Evolutionary conservation across 1,284 basidiomycete species (phyloP).

Genomic region (Puccinia hordei): DNA sequence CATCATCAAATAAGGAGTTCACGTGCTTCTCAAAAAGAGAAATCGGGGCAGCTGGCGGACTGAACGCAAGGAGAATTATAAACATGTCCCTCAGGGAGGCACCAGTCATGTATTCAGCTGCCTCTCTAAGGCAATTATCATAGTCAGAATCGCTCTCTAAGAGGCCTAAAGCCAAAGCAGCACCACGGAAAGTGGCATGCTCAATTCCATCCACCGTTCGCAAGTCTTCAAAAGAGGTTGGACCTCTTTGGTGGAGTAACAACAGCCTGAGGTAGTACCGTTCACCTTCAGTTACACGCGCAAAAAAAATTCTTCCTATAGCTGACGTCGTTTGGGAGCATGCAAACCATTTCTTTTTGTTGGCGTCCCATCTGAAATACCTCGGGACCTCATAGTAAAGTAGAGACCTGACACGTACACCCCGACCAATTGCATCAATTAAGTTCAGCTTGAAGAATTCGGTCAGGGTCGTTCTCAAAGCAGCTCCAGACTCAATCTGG

Average conservation of each 20-base stretch:
- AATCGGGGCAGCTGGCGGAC: conserved; percentile 58
- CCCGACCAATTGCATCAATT: background rate
- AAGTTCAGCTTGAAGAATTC: background rate
- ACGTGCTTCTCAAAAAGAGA: conserved; percentile 61
- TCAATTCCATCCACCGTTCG: conserved; percentile 56
- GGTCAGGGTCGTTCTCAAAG: background rate
- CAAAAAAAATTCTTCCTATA: conserved; percentile 61
- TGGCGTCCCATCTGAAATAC: background rate
- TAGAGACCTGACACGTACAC: background rate
- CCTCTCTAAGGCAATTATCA: too few species aligned
- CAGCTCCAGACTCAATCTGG: background rate
- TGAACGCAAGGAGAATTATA: conserved; percentile 60
- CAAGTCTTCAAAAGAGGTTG: conserved; percentile 60
- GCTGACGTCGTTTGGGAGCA: conserved; percentile 55
- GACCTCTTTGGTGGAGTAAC: conserved; percentile 60
- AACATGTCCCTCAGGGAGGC: conserved; percentile 61
- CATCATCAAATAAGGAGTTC: too few species aligned
- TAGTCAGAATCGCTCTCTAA: too few species aligned
- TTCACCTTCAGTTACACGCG: conserved; percentile 59
- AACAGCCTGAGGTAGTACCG: conserved; percentile 61
- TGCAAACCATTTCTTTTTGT: conserved; percentile 52
- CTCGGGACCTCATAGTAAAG: background rate
- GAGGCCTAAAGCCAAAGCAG: too few species aligned
- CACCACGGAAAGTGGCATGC: conserved; percentile 50
- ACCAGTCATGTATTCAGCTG: conserved; percentile 55